Evolutionary conservation across 345 rosid genomes (phyloP).

Genomic region (Eucalyptus rudis): DNA sequence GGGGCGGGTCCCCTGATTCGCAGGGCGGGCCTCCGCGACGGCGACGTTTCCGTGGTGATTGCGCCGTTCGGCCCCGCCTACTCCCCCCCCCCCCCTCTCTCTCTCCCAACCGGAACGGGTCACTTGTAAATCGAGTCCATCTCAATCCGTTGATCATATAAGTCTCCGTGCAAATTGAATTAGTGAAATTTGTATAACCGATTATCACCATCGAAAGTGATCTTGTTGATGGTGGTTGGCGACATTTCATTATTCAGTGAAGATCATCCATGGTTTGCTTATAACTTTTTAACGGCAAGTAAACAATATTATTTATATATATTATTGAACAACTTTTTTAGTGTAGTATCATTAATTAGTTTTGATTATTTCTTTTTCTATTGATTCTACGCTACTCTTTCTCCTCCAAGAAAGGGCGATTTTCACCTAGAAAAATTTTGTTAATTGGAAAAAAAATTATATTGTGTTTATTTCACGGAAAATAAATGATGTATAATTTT

Average conservation of each 20-base stretch:
- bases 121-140: neutral
- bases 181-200: neutral
- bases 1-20: neutral
- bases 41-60: neutral
- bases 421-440: neutral
- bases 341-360: neutral
- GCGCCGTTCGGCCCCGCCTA: neutral
- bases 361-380: too few relatives aligned
- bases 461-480: rapidly evolving
- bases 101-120: too few relatives aligned
- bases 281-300: neutral
- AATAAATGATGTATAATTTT: neutral
- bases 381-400: neutral
- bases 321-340: neutral
- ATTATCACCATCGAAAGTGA: rapidly evolving
- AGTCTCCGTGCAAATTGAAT: neutral
- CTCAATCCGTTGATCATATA: neutral
- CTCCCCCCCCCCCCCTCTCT: neutral
- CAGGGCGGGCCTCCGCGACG: neutral
- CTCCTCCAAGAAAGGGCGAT: neutral
- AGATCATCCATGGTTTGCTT: rapidly evolving
- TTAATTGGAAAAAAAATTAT: neutral
- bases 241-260: too few relatives aligned
- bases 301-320: neutral
- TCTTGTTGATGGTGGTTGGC: neutral